Evolutionary conservation across 257 asterid genomes (phyloP), one percentile per base, ranked within the genome.

Genomic region (Capsicum pubescens): DNA sequence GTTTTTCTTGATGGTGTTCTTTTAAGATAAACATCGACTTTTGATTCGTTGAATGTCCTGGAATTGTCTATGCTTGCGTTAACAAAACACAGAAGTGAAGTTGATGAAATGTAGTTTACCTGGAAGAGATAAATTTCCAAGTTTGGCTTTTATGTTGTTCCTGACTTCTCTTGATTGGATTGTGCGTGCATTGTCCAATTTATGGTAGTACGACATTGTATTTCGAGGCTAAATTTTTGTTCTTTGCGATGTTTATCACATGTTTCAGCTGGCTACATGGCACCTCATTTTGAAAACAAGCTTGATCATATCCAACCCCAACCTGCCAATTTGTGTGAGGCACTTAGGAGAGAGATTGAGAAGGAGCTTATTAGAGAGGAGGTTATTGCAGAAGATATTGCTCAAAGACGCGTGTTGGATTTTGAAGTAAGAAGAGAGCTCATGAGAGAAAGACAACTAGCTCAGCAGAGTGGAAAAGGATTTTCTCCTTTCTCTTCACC

Each of bases 381-480:
- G 84, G 89, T 94, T 57, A 91, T 92, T 79, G 85, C 82, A 77
- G 84, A 88, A 4, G 96, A 93, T 86, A 81, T 88, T 11, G 70
- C 88, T 4, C 84, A 87, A 84, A 94, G 91, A 85, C 92, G 90
- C 0, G 81, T 60, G 15, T 36, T 92, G 35, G 94, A 93, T 85
- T 94, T 86, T 76, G 96, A 93, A 82, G 95, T 92, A 71, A 89
- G 93, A 86, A 84, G 86, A 72, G 97, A 92, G 84, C 72, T 92
- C 54, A 87, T 83, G 91, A 80, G 87, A 82, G 93, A 89, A 85
- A 87, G 84, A 82, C 91, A 86, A 85, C 57, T 87, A 84, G 88
- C 90, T 39, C 32, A 71, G 60, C 82, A 35, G 13, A 83, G 84
- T 52, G 85, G 86, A 61, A 85, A 58, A 56, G 32, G 84, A 21